phyloP scores from a whole-genome alignment of 129 eudicot species.

The Lactuca saligna region DNA sequence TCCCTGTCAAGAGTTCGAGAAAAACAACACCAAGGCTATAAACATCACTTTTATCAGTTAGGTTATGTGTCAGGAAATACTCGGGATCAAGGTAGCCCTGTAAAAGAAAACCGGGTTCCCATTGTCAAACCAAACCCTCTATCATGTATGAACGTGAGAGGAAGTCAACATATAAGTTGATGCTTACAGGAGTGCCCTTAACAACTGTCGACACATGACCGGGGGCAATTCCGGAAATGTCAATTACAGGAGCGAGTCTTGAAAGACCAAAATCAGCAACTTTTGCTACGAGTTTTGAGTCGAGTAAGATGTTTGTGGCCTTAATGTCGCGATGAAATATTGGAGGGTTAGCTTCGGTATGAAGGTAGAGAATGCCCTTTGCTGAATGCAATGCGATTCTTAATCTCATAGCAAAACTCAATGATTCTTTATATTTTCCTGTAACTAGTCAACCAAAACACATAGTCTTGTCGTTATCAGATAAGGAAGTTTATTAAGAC shows the following conservation, averaged over 20 bases:
- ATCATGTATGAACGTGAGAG: too few species aligned
- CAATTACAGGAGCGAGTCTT: constrained; percentile 78
- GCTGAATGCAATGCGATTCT: constrained; percentile 67
- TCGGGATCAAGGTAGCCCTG: constrained; percentile 98
- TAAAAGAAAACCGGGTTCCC: constrained; percentile 12
- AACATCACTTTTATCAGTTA: constrained; percentile 91
- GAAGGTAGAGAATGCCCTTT: constrained; percentile 86
- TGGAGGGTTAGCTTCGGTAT: constrained; percentile 91
- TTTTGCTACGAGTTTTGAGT: constrained; percentile 58
- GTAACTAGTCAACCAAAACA: constrained; percentile 20
- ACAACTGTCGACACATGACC: constrained; percentile 84
- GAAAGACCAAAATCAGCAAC: constrained; percentile 98
- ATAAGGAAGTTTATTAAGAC: neutral
- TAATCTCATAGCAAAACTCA: constrained; percentile 63
- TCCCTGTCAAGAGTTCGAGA: constrained; percentile 77
- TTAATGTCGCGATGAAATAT: constrained; percentile 94
- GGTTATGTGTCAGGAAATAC: constrained; percentile 82
- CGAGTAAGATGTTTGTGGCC: constrained; percentile 79
- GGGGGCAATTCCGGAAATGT: constrained; percentile 63
- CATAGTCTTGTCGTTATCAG: neutral
- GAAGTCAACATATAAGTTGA: too few species aligned
- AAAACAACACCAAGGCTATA: constrained; percentile 90
- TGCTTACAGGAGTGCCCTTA: constrained; percentile 86
- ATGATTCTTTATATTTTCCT: constrained; percentile 56
- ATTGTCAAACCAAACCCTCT: neutral